Conservation (phyloP, 495 filamentous ascomycete species). For the Daldinia concentrica region DNA sequence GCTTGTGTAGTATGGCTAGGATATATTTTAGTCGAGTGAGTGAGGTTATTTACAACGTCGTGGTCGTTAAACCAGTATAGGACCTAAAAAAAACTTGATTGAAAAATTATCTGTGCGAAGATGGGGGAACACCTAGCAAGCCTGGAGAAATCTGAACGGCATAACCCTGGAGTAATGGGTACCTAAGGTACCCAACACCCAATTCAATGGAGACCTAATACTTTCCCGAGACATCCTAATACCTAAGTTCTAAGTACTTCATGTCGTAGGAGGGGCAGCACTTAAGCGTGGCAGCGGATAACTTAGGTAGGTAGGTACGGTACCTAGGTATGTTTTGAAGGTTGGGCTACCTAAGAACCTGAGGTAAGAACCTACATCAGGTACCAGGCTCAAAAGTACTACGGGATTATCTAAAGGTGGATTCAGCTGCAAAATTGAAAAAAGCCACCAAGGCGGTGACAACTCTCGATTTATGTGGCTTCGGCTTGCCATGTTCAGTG, state of each 20-base stretch:
- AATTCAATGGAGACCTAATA: not conserved
- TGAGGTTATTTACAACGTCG: not conserved
- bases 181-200: not conserved
- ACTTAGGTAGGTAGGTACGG: too few species aligned
- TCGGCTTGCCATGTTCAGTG: slow-evolving; percentile 36
- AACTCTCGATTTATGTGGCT: slow-evolving; percentile 17
- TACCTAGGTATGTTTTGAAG: not conserved
- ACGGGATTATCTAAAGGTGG: too few species aligned
- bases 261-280: not conserved
- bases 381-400: too few species aligned
- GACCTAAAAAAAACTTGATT: not conserved
- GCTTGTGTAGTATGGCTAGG: not conserved
- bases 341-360: too few species aligned
- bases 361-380: too few species aligned
- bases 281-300: slow-evolving; percentile 18
- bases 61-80: not conserved
- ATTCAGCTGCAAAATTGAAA: slow-evolving; percentile 4
- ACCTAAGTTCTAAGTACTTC: too few species aligned
- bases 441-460: slow-evolving; percentile 28
- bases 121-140: slow-evolving; percentile 9
- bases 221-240: not conserved
- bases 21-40: not conserved
- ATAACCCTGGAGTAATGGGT: slow-evolving; percentile 22
- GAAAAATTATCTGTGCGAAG: slow-evolving; percentile 23
- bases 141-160: slow-evolving; percentile 11